phyloP scores from a whole-genome alignment of 2,329 filamentous ascomycete species.

The Pseudopithomyces maydicus region DNA sequence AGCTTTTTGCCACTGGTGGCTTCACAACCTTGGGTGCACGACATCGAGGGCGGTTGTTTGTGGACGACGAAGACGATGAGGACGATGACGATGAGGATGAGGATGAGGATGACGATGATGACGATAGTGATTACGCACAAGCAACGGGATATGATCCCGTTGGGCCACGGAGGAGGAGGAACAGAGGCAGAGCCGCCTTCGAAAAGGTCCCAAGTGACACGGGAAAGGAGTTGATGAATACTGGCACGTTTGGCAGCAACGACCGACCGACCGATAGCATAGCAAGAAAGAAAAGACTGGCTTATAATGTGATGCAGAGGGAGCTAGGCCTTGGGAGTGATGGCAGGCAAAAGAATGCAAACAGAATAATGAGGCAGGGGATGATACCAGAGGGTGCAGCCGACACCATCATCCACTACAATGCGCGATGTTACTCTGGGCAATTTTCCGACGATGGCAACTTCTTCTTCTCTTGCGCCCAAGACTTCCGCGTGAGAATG shows the following conservation, averaged over 20 bases:
- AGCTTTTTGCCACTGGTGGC: conserved; percentile 51
- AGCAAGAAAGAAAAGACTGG: conserved; percentile 66
- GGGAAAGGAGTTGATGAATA: conserved; percentile 79
- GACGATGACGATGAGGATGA: conserved; percentile 23
- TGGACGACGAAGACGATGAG: conserved; percentile 20
- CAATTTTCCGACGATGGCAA: conserved; percentile 97
- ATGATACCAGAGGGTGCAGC: conserved; percentile 78
- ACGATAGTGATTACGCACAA: conserved; percentile 46
- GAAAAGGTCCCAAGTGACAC: conserved; percentile 84
- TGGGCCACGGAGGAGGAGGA: conserved; percentile 47
- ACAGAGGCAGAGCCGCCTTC: conserved; percentile 60
- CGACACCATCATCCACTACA: conserved; percentile 87
- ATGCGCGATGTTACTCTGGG: conserved; percentile 86
- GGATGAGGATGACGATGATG: conserved; percentile 24
- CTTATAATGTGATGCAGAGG: conserved; percentile 75
- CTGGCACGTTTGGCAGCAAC: conserved; percentile 77
- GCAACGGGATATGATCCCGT: conserved; percentile 45
- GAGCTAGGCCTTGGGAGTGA: conserved; percentile 74
- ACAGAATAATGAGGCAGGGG: conserved; percentile 71
- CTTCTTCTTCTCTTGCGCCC: conserved; percentile 91
- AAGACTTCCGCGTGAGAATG: conserved; percentile 94
- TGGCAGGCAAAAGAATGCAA: conserved; percentile 63
- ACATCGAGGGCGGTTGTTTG: conserved; percentile 1
- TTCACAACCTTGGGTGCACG: conserved; percentile 20
- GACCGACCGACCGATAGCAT: conserved; percentile 57